Conservation (phyloP, 495 filamentous ascomycete species). For the Lasiosphaeriaceae sp. region DNA sequence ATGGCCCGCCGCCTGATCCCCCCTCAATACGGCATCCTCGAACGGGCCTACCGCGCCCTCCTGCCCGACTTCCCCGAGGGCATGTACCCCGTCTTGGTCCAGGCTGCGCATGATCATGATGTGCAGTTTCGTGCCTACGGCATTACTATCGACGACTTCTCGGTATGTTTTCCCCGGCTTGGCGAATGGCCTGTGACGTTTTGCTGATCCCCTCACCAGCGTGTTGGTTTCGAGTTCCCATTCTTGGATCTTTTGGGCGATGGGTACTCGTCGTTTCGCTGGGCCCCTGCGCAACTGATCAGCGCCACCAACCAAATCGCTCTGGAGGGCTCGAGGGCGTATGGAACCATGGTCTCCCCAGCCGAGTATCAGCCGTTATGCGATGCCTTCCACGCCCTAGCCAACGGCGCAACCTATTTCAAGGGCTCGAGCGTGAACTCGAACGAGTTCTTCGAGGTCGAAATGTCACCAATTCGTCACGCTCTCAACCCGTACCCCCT, state of each 20-base stretch:
- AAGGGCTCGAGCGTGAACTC: slow-evolving; percentile 17
- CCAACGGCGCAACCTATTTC: slow-evolving; percentile 31
- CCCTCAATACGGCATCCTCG: slow-evolving; percentile 34
- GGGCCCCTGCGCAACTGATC: slow-evolving; percentile 38
- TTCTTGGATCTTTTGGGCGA: slow-evolving; percentile 37
- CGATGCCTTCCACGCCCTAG: slow-evolving; percentile 30
- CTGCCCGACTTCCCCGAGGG: slow-evolving; percentile 37
- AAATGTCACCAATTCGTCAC: slow-evolving; percentile 16
- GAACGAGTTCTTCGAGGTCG: slow-evolving; percentile 26
- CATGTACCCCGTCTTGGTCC: slow-evolving; percentile 43
- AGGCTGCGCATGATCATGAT: slow-evolving; percentile 44
- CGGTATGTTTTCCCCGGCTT: slow-evolving; percentile 22
- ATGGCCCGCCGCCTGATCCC: slow-evolving; percentile 34
- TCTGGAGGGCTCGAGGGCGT: slow-evolving; percentile 31
- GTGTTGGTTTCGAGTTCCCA: slow-evolving; percentile 43
- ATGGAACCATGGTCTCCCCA: slow-evolving; percentile 35
- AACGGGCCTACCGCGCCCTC: slow-evolving; percentile 33
- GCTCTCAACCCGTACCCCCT: slow-evolving; percentile 29
- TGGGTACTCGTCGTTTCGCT: slow-evolving; percentile 38
- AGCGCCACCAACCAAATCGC: slow-evolving; percentile 29
- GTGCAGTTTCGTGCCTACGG: slow-evolving; percentile 32
- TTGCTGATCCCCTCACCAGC: slow-evolving; percentile 21
- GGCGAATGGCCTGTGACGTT: not conserved
- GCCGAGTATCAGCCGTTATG: slow-evolving; percentile 34
- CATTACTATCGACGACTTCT: slow-evolving; percentile 38